Evolutionary conservation across 1,284 basidiomycete genomes (phyloP).

Genomic region (Ceratorhiza oryzae-sativae): DNA sequence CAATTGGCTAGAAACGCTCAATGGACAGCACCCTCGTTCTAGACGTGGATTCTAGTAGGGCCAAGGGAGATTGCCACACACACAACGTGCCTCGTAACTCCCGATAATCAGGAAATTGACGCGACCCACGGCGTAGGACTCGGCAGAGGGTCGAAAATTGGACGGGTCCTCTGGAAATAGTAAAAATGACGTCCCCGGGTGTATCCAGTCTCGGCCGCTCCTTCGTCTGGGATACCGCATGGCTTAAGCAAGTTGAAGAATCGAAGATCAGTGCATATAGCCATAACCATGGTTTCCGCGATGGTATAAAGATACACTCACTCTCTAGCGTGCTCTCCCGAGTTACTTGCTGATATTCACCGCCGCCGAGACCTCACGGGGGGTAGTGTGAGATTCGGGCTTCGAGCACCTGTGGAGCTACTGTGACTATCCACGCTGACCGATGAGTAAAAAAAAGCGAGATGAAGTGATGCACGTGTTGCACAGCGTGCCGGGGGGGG

Average conservation of each 20-base stretch:
- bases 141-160: constrained; percentile 6
- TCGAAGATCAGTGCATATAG: background rate
- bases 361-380: background rate
- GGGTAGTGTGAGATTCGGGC: background rate
- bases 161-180: background rate
- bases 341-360: no score
- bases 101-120: background rate
- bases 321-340: background rate
- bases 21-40: constrained; percentile 11
- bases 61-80: background rate
- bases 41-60: constrained; percentile 19
- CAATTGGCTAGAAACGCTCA: background rate
- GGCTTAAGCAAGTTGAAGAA: background rate
- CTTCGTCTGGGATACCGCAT: background rate
- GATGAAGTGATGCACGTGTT: constrained; percentile 23
- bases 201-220: background rate
- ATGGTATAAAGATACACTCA: background rate
- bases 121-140: background rate
- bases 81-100: constrained; percentile 1
- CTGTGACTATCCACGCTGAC: background rate
- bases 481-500: background rate
- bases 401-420: constrained; percentile 4
- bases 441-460: background rate
- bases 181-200: constrained; percentile 7
- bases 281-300: background rate